These are phyloP conservation scores for Trichoderma virens DNA, from an alignment of 495 filamentous ascomycete genomes.

Conservation along the genomic window DNA sequence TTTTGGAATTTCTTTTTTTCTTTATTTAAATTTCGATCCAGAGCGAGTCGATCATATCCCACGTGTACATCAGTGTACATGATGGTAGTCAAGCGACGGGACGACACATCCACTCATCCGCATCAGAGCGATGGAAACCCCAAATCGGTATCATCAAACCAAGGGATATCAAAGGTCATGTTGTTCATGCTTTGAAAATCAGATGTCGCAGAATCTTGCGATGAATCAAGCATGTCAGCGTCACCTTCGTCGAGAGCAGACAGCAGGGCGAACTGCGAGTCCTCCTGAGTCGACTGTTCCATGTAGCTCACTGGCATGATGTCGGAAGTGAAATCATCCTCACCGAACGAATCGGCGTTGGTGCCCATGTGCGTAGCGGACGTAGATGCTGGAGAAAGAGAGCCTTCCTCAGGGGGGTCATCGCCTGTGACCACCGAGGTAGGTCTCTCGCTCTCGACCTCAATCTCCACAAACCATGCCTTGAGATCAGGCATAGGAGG, in stretches of 20 bases:
- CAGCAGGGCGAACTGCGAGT: background rate
- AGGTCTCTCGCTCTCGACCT: constrained; percentile 26
- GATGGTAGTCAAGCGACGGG: no score
- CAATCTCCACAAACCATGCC: constrained; percentile 72
- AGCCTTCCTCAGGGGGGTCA: background rate
- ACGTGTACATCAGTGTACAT: no score
- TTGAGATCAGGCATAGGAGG: constrained; percentile 76
- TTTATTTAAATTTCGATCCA: background rate
- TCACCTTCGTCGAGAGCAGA: background rate
- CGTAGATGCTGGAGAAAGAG: background rate
- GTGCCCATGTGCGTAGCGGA: background rate
- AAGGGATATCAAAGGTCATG: no score
- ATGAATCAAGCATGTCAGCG: background rate
- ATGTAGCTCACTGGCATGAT: background rate
- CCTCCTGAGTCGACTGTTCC: background rate
- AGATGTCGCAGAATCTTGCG: background rate
- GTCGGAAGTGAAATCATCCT: background rate
- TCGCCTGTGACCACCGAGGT: background rate
- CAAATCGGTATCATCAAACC: no score
- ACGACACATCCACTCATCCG: no score
- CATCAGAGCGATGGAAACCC: no score
- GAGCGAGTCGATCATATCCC: background rate
- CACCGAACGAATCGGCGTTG: no score
- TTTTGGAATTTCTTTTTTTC: background rate
- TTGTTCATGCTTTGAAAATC: no score